phyloP scores from a whole-genome alignment of 2,329 filamentous ascomycete genomes.

The Allantophomopsis lycopodina region DNA sequence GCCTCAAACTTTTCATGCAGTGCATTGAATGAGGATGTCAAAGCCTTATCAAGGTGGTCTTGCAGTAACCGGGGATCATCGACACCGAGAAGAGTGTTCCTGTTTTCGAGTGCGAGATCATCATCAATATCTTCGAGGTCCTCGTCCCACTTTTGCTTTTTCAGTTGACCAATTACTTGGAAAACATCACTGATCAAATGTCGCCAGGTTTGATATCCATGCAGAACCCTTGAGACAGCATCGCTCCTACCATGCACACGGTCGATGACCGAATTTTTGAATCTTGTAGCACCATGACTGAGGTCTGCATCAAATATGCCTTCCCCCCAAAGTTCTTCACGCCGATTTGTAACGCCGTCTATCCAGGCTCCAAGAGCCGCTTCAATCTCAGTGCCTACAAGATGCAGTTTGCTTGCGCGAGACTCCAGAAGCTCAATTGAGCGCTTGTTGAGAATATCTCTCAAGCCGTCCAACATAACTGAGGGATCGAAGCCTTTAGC shows the following conservation, averaged over 20 bases:
- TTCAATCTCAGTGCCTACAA: slow-evolving; percentile 51
- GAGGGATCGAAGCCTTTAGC: slow-evolving; percentile 53
- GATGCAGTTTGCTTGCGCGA: slow-evolving; percentile 49
- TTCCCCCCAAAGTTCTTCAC: slow-evolving; percentile 52
- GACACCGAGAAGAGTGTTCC: slow-evolving; percentile 54
- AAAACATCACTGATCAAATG: slow-evolving; percentile 56
- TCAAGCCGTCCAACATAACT: slow-evolving; percentile 54
- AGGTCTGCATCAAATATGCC: slow-evolving; percentile 52
- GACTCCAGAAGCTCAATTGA: slow-evolving; percentile 47
- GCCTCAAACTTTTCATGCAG: slow-evolving; percentile 40
- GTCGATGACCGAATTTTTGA: slow-evolving; percentile 56
- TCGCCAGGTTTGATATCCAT: slow-evolving; percentile 60
- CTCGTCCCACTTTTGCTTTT: slow-evolving; percentile 60
- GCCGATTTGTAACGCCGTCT: slow-evolving; percentile 32
- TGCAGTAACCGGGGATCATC: slow-evolving; percentile 56
- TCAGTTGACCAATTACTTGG: slow-evolving; percentile 48
- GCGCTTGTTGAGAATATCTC: slow-evolving; percentile 54
- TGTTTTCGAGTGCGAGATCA: slow-evolving; percentile 52
- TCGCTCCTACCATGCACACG: slow-evolving; percentile 61
- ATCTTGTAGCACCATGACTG: slow-evolving; percentile 46
- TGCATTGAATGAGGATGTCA: slow-evolving; percentile 40
- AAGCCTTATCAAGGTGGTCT: slow-evolving; percentile 39
- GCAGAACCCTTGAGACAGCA: slow-evolving; percentile 45
- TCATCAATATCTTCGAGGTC: slow-evolving; percentile 59
- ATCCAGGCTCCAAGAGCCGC: slow-evolving; percentile 48